Evolutionary conservation across 176 grass and related monocot genomes (phyloP), one percentile per base, ranked within the genome.

Genomic region (Phoenix dactylifera): DNA sequence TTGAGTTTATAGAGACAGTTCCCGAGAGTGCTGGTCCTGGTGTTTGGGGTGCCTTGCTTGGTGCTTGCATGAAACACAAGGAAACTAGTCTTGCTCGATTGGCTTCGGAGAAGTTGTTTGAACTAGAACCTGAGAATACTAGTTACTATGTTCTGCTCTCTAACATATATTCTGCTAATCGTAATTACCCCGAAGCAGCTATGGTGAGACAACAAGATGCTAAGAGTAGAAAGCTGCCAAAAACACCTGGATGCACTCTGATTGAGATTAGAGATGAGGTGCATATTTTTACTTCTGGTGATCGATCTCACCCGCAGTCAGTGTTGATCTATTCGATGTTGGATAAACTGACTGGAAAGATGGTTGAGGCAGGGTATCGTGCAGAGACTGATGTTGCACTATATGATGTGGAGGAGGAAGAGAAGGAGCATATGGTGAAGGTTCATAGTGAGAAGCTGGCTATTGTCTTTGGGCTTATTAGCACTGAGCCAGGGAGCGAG

Each of bases 1-100:
- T 73, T 0, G 51, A 56, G 15, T 73, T 73, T 26, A 73, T 73
- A 18, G 23, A 55, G 18, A 44, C n/a, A 4, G 22, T 51, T 35
- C 59, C 70, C 1, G 50, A 55, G 50, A 63, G 26, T 44, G 44
- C 58, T 1, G 26, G 59, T n/a, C 51, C 70, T 24, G 70, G 70
- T 18, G 70, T 73, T 55, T 73, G 70, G 70, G 70, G 59, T 55
- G 70, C 70, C 14, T 63, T 73, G 58, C 70, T 73, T 49, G 51
- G 59, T 49, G 59, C 70, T 44, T 73, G 70, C 51, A 63, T 54
- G 70, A 73, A 63, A 17, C 70, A 73, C 50, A 73, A 73, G 59
- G 70, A 55, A 32, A 63, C 18, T 6, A 24, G 24, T 9, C 59
- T 73, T 4, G 70, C 70, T 24, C 24, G 22, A 73, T 6, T 63